A percentile compares a stretch with the other conserved stretches of the same genome.
These are phyloP conservation scores for Pascua guehoae DNA, from an alignment of 1,284 basidiomycete species.

Conservation along the genomic window DNA sequence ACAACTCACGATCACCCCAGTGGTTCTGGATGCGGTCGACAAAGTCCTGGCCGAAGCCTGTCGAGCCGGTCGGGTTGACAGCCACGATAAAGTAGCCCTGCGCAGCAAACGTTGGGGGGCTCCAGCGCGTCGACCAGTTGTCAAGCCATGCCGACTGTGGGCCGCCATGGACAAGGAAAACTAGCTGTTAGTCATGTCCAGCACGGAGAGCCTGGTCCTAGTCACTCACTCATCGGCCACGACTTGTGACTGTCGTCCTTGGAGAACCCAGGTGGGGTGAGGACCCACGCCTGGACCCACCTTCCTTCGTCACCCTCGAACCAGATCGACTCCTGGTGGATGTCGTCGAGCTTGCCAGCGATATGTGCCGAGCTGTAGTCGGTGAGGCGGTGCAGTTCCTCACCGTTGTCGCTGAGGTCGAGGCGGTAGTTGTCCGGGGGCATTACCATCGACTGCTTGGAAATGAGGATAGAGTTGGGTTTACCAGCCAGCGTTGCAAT, in stretches of 20 bases:
- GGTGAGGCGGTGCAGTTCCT: constrained; percentile 63
- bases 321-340: constrained; percentile 73
- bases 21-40: constrained; percentile 61
- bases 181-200: constrained; percentile 7
- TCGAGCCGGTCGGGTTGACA: constrained; percentile 84
- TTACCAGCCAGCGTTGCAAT: constrained; percentile 6
- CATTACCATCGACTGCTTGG: constrained; percentile 19
- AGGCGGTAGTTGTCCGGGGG: constrained; percentile 27
- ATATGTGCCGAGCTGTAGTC: constrained; percentile 42
- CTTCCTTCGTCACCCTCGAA: constrained; percentile 70
- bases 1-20: constrained; percentile 35
- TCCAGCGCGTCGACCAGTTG: constrained; percentile 81
- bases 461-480: constrained; percentile 21
- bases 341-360: constrained; percentile 54
- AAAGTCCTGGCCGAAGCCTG: constrained; percentile 82
- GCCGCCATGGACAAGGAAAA: constrained; percentile 41
- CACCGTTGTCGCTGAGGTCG: constrained; percentile 33
- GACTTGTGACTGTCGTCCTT: constrained; percentile 59
- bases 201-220: background rate
- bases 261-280: constrained; percentile 70
- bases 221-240: constrained; percentile 57
- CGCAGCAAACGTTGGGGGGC: constrained; percentile 59
- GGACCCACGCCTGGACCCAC: constrained; percentile 72
- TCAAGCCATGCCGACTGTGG: constrained; percentile 70
- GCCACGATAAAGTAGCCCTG: constrained; percentile 71